Base-by-base conservation (phyloP, 2,329 filamentous ascomycete genomes). In the Colletotrichum gigasporum region DNA sequence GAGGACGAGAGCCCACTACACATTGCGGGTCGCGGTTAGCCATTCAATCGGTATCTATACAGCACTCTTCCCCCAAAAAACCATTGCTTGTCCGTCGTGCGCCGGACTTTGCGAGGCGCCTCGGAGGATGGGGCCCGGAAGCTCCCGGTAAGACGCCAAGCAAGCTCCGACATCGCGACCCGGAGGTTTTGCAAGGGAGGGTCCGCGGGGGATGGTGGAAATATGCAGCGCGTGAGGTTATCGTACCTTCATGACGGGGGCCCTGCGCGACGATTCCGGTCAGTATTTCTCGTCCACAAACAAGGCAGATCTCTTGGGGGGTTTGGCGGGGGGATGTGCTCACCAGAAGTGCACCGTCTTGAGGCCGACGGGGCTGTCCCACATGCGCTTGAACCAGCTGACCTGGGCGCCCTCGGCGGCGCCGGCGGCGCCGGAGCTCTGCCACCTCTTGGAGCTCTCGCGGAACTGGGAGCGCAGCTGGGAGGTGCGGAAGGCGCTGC, bases 291-390 rank as follows among this genome's bases (percentile, higher is more conserved):
- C n/a, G n/a, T n/a, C n/a, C n/a, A n/a, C n/a, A n/a, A n/a, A n/a
- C n/a, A n/a, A n/a, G n/a, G n/a, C n/a, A n/a, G n/a, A n/a, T n/a
- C n/a, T n/a, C n/a, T n/a, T n/a, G n/a, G n/a, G n/a, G n/a, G n/a
- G n/a, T n/a, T n/a, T n/a, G n/a, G n/a, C n/a, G n/a, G 11, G 18
- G 1, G 4, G 3, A 9, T 2, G 4, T 14, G 74, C 85, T 69
- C 83, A 95, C 95, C 96, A 99, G 83, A 99, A 99, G 81, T 99
- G 96, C 73, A 99, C 96, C 67, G 96, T 99, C 90, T 94, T 94
- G 71, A 94, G 71, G 53, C 92, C 92, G 69, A 94, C 80, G 67
- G 92, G 91, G 78, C 91, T 93, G 78, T 93, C 88, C 91, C 90
- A 94, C 85, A 96, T 87, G 79, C 89, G 89, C 83, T 90, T 89